Evolutionary conservation across 2,329 filamentous ascomycete genomes (phyloP).

Genomic region (Albophoma yamanashiensis): DNA sequence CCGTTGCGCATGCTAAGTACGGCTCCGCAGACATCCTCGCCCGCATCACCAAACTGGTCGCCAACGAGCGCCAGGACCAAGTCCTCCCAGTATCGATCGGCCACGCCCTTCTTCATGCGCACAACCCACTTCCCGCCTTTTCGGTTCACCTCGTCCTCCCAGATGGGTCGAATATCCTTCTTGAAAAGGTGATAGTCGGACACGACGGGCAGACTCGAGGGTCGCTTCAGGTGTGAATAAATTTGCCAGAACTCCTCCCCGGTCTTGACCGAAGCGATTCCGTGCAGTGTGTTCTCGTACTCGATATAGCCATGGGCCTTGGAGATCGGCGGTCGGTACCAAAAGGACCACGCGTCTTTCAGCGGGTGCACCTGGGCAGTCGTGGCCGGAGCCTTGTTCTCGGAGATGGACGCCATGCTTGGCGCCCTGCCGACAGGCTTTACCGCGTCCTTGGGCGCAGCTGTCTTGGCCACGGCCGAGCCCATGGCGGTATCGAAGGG

Average conservation of each 20-base stretch:
- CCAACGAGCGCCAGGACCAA: slow-evolving; percentile 82
- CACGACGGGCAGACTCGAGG: slow-evolving; percentile 77
- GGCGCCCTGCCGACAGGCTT: slow-evolving; percentile 18
- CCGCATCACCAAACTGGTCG: slow-evolving; percentile 86
- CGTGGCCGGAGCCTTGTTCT: slow-evolving; percentile 22
- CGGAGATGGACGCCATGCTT: slow-evolving; percentile 35
- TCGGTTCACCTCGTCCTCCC: slow-evolving; percentile 97
- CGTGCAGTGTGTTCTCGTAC: slow-evolving; percentile 92
- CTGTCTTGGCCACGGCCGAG: slow-evolving; percentile 21
- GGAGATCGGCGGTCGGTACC: slow-evolving; percentile 92
- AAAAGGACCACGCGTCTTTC: slow-evolving; percentile 88
- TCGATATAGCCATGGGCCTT: slow-evolving; percentile 83
- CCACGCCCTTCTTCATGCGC: slow-evolving; percentile 91
- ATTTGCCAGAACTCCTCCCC: slow-evolving; percentile 88
- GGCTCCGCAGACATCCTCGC: slow-evolving; percentile 88
- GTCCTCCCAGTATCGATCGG: slow-evolving; percentile 95
- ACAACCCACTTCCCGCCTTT: slow-evolving; percentile 97
- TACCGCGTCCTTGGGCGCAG: slow-evolving; percentile 17
- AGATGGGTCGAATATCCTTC: slow-evolving; percentile 90
- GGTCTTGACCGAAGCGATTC: slow-evolving; percentile 70
- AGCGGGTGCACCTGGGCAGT: slow-evolving; percentile 43
- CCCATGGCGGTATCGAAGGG: slow-evolving; percentile 67
- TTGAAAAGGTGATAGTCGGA: slow-evolving; percentile 99
- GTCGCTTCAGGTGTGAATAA: slow-evolving; percentile 81
- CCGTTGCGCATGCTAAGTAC: slow-evolving; percentile 91